Percentiles rank a stretch among this genome's conserved stretches.
Conservation (phyloP, 1,284 basidiomycete species). For the Ganoderma resinaceum region DNA sequence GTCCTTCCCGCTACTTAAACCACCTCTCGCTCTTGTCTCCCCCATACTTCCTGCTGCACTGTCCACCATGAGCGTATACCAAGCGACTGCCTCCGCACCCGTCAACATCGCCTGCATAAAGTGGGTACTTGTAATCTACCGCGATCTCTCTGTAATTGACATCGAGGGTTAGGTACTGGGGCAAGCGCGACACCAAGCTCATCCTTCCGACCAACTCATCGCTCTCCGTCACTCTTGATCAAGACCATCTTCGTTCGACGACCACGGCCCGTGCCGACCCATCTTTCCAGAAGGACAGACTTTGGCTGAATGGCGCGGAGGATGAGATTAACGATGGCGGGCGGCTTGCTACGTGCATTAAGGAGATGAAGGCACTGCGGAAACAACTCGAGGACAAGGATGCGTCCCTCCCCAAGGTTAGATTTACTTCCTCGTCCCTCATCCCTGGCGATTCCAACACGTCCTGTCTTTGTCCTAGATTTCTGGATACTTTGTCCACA, state of each 20-base stretch:
- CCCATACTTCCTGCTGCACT: slow-evolving; percentile 22
- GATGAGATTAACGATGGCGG: slow-evolving; percentile 88
- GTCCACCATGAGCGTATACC: slow-evolving; percentile 68
- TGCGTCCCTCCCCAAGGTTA: slow-evolving; percentile 69
- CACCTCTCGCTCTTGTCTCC: slow-evolving; percentile 21
- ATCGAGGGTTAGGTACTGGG: slow-evolving; percentile 83
- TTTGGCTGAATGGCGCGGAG: slow-evolving; percentile 96
- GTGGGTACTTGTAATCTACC: slow-evolving; percentile 50
- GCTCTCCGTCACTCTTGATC: slow-evolving; percentile 95
- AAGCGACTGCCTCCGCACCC: slow-evolving; percentile 92
- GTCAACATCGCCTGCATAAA: slow-evolving; percentile 98
- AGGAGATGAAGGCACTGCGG: slow-evolving; percentile 86
- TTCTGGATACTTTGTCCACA: slow-evolving; percentile 80
- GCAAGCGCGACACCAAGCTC: slow-evolving; percentile 94
- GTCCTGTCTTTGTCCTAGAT: slow-evolving; percentile 54
- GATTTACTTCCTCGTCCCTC: slow-evolving; percentile 26
- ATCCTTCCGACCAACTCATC: slow-evolving; percentile 99
- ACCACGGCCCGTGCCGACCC: slow-evolving; percentile 91
- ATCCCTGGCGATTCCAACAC: slow-evolving; percentile 6
- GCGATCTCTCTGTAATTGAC: slow-evolving; percentile 27
- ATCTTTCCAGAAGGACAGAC: slow-evolving; percentile 76
- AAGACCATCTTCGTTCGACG: slow-evolving; percentile 94
- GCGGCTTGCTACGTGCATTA: slow-evolving; percentile 86
- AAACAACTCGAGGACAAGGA: slow-evolving; percentile 77
- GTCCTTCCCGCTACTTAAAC: slow-evolving; percentile 28